phyloP scores from a whole-genome alignment of 2,329 filamentous ascomycete species.

The Talaromyces verruculosus region DNA sequence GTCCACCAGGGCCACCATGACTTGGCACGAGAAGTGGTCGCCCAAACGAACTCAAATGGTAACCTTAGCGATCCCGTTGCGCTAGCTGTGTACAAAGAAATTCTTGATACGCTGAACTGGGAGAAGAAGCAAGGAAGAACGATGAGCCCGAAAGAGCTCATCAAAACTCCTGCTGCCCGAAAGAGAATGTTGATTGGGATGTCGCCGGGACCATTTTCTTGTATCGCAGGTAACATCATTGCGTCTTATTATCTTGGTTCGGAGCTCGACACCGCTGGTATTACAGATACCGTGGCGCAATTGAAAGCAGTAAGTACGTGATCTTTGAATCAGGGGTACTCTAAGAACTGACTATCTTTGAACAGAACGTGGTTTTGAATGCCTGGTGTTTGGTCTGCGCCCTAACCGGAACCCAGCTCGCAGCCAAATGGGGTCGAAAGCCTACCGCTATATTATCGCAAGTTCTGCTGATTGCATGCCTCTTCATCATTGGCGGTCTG shows the following conservation, averaged over 20 bases:
- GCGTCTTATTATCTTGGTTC: constrained; percentile 45
- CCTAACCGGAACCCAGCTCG: constrained; percentile 47
- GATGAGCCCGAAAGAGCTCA: constrained; percentile 40
- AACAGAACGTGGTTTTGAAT: constrained; percentile 52
- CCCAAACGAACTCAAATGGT: constrained; percentile 48
- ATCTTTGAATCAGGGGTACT: neutral
- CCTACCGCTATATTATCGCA: constrained; percentile 45
- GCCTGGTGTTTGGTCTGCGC: constrained; percentile 50
- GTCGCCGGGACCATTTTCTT: constrained; percentile 37
- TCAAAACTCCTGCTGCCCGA: constrained; percentile 38
- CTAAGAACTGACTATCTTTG: neutral
- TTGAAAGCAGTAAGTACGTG: constrained; percentile 33
- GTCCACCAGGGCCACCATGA: constrained; percentile 43
- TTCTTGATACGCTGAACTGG: constrained; percentile 49
- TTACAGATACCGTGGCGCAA: constrained; percentile 46
- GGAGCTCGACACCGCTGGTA: constrained; percentile 49
- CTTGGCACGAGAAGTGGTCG: constrained; percentile 45
- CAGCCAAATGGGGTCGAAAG: constrained; percentile 48
- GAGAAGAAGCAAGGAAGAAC: constrained; percentile 45
- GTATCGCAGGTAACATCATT: constrained; percentile 43
- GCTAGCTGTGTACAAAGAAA: constrained; percentile 46
- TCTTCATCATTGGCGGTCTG: constrained; percentile 55
- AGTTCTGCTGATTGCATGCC: constrained; percentile 31
- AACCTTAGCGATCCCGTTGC: constrained; percentile 43
- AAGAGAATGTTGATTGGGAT: constrained; percentile 45